These are phyloP conservation scores for Myxozyma sirexii DNA, from an alignment of 805 yeast species.

Conservation along the genomic window DNA sequence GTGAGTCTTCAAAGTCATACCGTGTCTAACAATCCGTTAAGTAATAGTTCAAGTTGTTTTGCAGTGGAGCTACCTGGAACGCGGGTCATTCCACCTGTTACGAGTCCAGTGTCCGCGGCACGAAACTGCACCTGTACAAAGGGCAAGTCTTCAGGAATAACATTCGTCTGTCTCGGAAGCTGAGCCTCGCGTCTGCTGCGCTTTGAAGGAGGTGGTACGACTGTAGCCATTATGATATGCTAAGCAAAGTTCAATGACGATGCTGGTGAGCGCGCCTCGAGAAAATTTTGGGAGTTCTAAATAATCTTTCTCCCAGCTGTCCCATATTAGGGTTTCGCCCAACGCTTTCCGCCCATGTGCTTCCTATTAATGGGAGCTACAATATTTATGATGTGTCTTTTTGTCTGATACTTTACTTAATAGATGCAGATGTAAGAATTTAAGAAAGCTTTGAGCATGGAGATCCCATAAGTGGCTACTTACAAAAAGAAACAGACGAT, in stretches of 20 bases:
- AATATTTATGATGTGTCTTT: too few relatives aligned
- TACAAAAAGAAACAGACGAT: neutral
- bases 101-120: slow-evolving; percentile 90
- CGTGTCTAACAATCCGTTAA: slow-evolving; percentile 71
- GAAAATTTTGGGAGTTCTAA: slow-evolving; percentile 11
- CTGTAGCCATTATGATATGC: slow-evolving; percentile 66
- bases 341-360: too few relatives aligned
- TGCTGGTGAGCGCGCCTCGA: neutral
- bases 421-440: too few relatives aligned
- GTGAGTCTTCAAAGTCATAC: slow-evolving; percentile 16
- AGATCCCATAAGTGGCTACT: too few relatives aligned
- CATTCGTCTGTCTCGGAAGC: slow-evolving; percentile 69
- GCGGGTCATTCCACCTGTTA: slow-evolving; percentile 70
- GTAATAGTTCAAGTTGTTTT: slow-evolving; percentile 81
- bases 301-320: neutral
- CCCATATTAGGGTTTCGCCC: neutral
- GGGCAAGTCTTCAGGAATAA: slow-evolving; percentile 78
- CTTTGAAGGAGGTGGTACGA: slow-evolving; percentile 91
- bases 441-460: too few relatives aligned
- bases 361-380: too few relatives aligned
- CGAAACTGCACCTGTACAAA: slow-evolving; percentile 86
- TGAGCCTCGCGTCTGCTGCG: slow-evolving; percentile 84
- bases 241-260: neutral
- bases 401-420: too few relatives aligned
- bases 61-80: slow-evolving; percentile 90